Percentiles rank a stretch among this genome's conserved stretches.
These are phyloP conservation scores for Colletotrichum costaricense DNA, from an alignment of 2,329 filamentous ascomycete species.

Conservation along the genomic window DNA sequence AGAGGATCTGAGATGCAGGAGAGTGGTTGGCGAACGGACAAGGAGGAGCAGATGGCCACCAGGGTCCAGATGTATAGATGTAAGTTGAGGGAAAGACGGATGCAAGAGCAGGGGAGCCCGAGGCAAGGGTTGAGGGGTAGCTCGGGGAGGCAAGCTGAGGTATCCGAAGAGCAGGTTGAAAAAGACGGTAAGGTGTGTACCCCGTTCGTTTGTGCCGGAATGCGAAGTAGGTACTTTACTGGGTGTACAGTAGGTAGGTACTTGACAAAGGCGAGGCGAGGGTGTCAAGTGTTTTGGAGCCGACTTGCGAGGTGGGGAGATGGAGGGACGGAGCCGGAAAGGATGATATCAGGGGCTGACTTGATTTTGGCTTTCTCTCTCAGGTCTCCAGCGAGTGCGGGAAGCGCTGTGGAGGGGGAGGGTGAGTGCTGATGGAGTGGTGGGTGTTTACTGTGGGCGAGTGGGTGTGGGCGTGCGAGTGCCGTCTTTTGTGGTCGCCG, in stretches of 20 bases:
- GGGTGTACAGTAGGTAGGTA: background rate
- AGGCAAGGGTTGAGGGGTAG: background rate
- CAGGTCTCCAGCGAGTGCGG: background rate
- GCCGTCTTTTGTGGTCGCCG: background rate
- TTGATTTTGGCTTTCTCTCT: background rate
- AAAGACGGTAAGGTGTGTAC: background rate
- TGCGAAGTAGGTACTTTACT: background rate
- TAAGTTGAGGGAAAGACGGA: constrained; percentile 13
- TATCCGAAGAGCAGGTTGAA: background rate
- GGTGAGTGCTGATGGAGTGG: background rate
- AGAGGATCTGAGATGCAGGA: background rate
- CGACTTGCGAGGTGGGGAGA: constrained; percentile 6
- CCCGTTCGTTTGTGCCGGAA: constrained; percentile 1
- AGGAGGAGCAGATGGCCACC: constrained; percentile 12
- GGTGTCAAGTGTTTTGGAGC: background rate
- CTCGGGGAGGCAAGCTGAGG: background rate
- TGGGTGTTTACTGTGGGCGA: background rate
- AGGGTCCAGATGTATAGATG: constrained; percentile 29
- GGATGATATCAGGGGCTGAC: constrained; percentile 16
- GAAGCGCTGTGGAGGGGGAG: background rate
- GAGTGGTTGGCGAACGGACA: background rate
- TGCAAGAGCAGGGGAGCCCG: constrained; percentile 1
- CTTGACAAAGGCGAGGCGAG: background rate
- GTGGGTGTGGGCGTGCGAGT: background rate
- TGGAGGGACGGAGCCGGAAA: constrained; percentile 30